Conservation (phyloP, 768 basidiomycete species). For the Lentinula detonsa region DNA sequence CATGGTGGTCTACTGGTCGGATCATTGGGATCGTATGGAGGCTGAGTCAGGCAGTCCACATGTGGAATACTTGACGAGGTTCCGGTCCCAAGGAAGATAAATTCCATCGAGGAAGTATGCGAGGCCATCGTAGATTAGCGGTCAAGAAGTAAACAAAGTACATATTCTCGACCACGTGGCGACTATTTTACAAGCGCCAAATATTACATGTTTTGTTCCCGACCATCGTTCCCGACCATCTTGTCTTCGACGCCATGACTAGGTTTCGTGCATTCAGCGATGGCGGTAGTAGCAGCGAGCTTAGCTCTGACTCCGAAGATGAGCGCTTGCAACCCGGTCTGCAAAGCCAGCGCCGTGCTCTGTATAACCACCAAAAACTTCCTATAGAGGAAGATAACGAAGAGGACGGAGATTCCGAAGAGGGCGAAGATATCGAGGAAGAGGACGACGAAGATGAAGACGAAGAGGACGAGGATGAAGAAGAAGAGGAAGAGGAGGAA, state of each 20-base stretch:
- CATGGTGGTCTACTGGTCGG: conserved; percentile 31
- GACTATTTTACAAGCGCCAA: too few relatives aligned
- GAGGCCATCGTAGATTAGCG: background rate
- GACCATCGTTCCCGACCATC: too few relatives aligned
- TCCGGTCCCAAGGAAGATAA: conserved; percentile 83
- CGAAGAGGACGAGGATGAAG: conserved; percentile 20
- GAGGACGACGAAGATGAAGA: conserved; percentile 11
- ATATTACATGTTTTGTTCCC: too few relatives aligned
- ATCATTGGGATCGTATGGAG: conserved; percentile 25
- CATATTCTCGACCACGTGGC: too few relatives aligned
- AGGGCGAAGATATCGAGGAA: conserved; percentile 15
- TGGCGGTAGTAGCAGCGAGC: conserved; percentile 18
- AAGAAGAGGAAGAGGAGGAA: conserved; percentile 27
- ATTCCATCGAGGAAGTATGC: conserved; percentile 30
- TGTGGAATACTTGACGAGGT: conserved; percentile 70
- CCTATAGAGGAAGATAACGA: conserved; percentile 12
- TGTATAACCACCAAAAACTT: conserved; percentile 9
- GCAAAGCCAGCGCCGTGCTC: background rate
- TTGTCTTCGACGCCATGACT: conserved; percentile 36
- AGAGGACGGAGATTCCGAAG: conserved; percentile 10
- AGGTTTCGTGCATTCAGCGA: conserved; percentile 64
- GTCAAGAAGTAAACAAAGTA: background rate
- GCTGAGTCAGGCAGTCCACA: conserved; percentile 69
- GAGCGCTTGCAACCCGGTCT: conserved; percentile 9
- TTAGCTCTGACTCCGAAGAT: conserved; percentile 23